A percentile compares a stretch with the other conserved stretches of the same genome.
These are phyloP conservation scores for Seiridium cupressi DNA, from an alignment of 2,329 filamentous ascomycete genomes.

Conservation along the genomic window DNA sequence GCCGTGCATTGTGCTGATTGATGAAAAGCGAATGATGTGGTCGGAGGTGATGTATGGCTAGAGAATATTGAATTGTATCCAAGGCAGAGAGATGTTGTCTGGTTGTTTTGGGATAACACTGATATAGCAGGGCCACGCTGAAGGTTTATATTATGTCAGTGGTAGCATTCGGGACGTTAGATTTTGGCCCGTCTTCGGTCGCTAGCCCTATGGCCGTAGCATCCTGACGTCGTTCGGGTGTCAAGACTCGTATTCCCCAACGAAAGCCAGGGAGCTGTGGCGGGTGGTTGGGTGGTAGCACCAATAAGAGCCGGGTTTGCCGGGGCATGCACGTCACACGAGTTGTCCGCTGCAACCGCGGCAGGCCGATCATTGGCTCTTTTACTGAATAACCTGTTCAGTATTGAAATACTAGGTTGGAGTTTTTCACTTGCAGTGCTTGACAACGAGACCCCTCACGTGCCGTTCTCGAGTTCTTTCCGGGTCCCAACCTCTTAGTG, in stretches of 20 bases:
- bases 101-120: neutral
- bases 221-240: conserved; percentile 1
- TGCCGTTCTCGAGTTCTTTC: too few relatives aligned
- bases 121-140: neutral
- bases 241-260: conserved; percentile 2
- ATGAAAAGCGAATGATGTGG: neutral
- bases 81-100: neutral
- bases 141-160: neutral
- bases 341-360: neutral
- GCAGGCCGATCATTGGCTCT: neutral
- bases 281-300: neutral
- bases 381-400: neutral
- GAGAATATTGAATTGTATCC: neutral
- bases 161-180: neutral
- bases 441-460: too few relatives aligned
- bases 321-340: conserved; percentile 1
- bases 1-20: conserved; percentile 18
- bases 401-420: too few relatives aligned
- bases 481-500: too few relatives aligned
- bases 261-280: neutral
- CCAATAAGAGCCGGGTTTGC: neutral
- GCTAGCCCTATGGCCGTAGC: neutral
- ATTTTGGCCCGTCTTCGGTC: neutral
- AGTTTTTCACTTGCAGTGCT: too few relatives aligned
- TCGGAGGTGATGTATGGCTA: neutral